Conservation (phyloP, 1,284 basidiomycete genomes). For the Heimioporus retisporus region DNA sequence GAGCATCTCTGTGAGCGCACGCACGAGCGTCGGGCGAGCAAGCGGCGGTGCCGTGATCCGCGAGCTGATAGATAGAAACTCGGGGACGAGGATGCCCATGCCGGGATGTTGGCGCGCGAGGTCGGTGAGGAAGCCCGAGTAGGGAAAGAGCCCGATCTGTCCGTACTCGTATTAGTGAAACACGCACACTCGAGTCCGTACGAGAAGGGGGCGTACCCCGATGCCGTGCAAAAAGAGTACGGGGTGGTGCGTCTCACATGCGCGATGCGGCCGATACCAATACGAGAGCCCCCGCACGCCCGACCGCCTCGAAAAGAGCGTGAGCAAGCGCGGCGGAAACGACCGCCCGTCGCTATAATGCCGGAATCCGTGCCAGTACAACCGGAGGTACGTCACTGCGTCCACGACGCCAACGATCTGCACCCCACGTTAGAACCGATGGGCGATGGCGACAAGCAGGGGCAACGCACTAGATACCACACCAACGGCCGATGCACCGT, state of each 20-base stretch:
- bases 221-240: conserved; percentile 75
- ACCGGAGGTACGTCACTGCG: conserved; percentile 48
- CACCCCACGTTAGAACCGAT: too few relatives aligned
- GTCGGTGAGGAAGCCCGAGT: conserved; percentile 59
- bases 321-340: conserved; percentile 65
- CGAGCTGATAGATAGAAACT: conserved; percentile 68
- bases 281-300: conserved; percentile 58
- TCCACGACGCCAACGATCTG: conserved; percentile 68
- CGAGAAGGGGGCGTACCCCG: conserved; percentile 53
- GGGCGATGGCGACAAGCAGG: too few relatives aligned
- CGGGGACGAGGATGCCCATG: conserved; percentile 66
- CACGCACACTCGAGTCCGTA: too few relatives aligned
- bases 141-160: conserved; percentile 72
- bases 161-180: too few relatives aligned
- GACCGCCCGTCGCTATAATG: conserved; percentile 58
- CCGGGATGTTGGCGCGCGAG: conserved; percentile 52
- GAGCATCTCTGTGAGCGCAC: conserved; percentile 51
- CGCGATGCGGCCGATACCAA: conserved; percentile 70
- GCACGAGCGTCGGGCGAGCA: conserved; percentile 25
- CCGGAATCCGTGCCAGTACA: conserved; percentile 59
- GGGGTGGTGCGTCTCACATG: conserved; percentile 57
- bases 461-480: conserved; percentile 66
- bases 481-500: conserved; percentile 65
- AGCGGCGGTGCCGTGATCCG: conserved; percentile 58
- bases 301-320: conserved; percentile 55